Base-by-base conservation (phyloP, 2,329 filamentous ascomycete genomes). In the Colletotrichum sp. region DNA sequence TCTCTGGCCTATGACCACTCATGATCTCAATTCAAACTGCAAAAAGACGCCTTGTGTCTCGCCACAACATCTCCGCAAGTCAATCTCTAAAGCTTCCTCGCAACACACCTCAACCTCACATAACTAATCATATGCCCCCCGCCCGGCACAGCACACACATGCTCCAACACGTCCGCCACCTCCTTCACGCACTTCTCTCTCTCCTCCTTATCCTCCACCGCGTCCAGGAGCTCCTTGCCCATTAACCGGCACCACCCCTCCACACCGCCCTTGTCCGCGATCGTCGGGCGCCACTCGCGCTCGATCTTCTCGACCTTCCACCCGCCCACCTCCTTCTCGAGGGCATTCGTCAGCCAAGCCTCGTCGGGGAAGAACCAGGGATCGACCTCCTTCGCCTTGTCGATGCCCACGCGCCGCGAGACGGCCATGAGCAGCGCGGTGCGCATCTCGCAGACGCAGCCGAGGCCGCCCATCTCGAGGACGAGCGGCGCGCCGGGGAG, bases 341-440 rank as follows among this genome's bases (percentile, higher is more conserved):
- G 79, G 52, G 85, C 81, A 48, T 82, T 77, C 36, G 78, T 82
- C 82, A 91, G 88, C 92, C 92, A 93, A 0, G 78, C 81, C 79
- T 92, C 91, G 77, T 93, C 92, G 0, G 93, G 92, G 82, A 95
- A 95, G 83, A 94, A 95, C 93, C 93, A 95, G 6, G 93, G 93
- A 76, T 90, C 89, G 0, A 85, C 86, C 16, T 86, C 87, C 24
- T 85, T 77, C 0, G 90, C 90, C 12, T 84, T 83, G n/a, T 84
- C 79, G 3, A 93, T 78, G 0, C 90, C 85, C 1, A 92, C 81
- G 1, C 90, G 88, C 2, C 88, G 86, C 18, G 87, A 82, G 2
- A 93, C 84, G 3, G 89, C 89, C 18, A 87, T 85, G 6, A 92
- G 83, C 9, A 94, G 84, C 3, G 91, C 91, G 1, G 90, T 86